Conservation (phyloP, 257 asterid genomes). For the Salvia hispanica region DNA sequence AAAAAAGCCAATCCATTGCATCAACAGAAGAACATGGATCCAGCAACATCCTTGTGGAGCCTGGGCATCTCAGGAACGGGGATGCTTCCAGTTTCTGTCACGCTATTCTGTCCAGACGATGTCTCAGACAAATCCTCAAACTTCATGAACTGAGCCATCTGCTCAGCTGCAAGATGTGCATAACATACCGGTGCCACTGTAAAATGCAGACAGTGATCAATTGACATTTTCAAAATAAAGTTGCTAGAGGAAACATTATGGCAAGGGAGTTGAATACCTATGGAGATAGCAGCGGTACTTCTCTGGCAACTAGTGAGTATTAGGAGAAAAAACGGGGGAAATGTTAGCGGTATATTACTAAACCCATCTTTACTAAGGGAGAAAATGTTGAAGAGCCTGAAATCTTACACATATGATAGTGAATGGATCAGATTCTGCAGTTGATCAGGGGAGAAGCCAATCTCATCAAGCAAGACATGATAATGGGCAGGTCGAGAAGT, state of each 20-base stretch:
- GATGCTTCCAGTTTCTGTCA: slow-evolving; percentile 38
- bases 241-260: slow-evolving; percentile 3
- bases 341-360: slow-evolving; percentile 6
- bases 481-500: slow-evolving; percentile 90
- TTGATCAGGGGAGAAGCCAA: slow-evolving; percentile 88
- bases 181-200: slow-evolving; percentile 87
- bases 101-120: slow-evolving; percentile 47
- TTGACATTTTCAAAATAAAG: neutral
- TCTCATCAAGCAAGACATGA: slow-evolving; percentile 86
- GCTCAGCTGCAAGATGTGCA: slow-evolving; percentile 94
- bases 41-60: slow-evolving; percentile 67
- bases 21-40: slow-evolving; percentile 96
- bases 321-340: neutral
- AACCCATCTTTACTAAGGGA: neutral
- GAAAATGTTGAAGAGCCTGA: slow-evolving; percentile 3
- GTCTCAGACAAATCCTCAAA: slow-evolving; percentile 67
- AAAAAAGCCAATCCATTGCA: slow-evolving; percentile 2
- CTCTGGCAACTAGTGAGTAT: slow-evolving; percentile 70
- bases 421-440: slow-evolving; percentile 83
- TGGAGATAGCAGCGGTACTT: slow-evolving; percentile 75
- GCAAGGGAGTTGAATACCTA: slow-evolving; percentile 44
- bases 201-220: slow-evolving; percentile 22
- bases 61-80: slow-evolving; percentile 70
- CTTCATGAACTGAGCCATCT: slow-evolving; percentile 71
- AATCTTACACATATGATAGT: slow-evolving; percentile 83